These are phyloP conservation scores for Nakaseomyces uthaithaninus DNA, from an alignment of 1,139 yeast species.

Conservation along the genomic window DNA sequence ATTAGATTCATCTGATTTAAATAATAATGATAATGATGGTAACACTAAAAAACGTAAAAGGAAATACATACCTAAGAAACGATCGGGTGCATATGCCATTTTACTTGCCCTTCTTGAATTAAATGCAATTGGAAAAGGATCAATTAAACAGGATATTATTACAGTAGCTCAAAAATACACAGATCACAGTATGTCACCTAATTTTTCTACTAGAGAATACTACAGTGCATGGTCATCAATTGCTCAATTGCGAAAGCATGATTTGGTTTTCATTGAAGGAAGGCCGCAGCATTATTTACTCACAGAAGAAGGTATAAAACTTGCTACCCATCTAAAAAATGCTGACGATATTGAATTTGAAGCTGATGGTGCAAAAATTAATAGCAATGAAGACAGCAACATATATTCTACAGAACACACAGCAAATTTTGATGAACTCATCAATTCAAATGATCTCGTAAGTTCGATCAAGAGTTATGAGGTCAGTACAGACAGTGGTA, in stretches of 20 bases:
- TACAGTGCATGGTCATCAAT: slow-evolving; percentile 77
- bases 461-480: background rate
- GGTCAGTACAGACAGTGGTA: background rate
- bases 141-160: slow-evolving; percentile 54
- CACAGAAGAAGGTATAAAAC: slow-evolving; percentile 62
- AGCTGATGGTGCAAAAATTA: slow-evolving; percentile 14
- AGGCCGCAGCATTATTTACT: slow-evolving; percentile 54
- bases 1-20: slow-evolving; percentile 6
- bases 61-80: slow-evolving; percentile 62
- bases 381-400: background rate
- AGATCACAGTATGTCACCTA: slow-evolving; percentile 55
- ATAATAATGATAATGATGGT: slow-evolving; percentile 3
- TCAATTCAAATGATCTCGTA: background rate
- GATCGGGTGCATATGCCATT: slow-evolving; percentile 87
- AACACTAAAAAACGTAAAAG: slow-evolving; percentile 29
- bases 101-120: slow-evolving; percentile 52
- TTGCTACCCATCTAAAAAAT: slow-evolving; percentile 51
- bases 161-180: slow-evolving; percentile 53
- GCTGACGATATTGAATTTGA: slow-evolving; percentile 36
- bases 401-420: background rate
- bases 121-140: slow-evolving; percentile 44
- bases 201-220: slow-evolving; percentile 52
- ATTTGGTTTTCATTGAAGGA: slow-evolving; percentile 48
- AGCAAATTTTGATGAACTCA: slow-evolving; percentile 2
- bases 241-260: slow-evolving; percentile 55